Conservation (phyloP, 1,284 basidiomycete species). For the Melampsora abietis-canadensis region DNA sequence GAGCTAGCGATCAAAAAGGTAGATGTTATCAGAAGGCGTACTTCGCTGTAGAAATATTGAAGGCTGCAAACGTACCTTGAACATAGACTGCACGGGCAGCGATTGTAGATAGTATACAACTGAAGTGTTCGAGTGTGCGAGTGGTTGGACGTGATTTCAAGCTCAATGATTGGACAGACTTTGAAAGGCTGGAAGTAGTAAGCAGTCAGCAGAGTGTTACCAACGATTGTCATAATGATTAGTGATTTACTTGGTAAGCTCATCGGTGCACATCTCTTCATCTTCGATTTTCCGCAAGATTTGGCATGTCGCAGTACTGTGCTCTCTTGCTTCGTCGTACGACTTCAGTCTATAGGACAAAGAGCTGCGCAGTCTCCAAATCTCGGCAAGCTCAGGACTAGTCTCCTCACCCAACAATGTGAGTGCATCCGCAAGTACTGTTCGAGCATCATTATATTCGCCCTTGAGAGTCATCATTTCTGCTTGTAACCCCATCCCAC, state of each 20-base stretch:
- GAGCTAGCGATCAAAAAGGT: constrained; percentile 5
- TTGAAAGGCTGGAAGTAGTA: neutral
- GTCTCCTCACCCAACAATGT: constrained; percentile 13
- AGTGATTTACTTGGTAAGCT: too few relatives aligned
- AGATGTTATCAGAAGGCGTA: neutral
- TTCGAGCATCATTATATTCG: constrained; percentile 21
- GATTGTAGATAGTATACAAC: neutral
- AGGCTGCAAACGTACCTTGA: neutral
- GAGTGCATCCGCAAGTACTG: constrained; percentile 16
- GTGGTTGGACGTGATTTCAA: neutral
- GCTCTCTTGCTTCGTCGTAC: constrained; percentile 29
- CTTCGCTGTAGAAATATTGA: neutral
- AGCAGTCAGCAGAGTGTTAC: too few relatives aligned
- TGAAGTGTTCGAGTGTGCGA: neutral
- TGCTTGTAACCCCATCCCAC: constrained; percentile 15
- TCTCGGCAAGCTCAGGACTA: constrained; percentile 22
- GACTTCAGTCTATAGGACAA: constrained; percentile 25
- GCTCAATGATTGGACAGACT: neutral
- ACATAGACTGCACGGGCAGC: constrained; percentile 2
- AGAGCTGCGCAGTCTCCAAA: constrained; percentile 23
- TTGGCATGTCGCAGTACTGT: constrained; percentile 20
- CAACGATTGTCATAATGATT: too few relatives aligned
- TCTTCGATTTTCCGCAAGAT: constrained; percentile 9
- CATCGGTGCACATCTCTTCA: neutral
- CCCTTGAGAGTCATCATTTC: constrained; percentile 24